Evolutionary conservation across 2,329 filamentous ascomycete species (phyloP), one percentile per base, ranked within the genome.

Genomic region (Anthostomella pinea): DNA sequence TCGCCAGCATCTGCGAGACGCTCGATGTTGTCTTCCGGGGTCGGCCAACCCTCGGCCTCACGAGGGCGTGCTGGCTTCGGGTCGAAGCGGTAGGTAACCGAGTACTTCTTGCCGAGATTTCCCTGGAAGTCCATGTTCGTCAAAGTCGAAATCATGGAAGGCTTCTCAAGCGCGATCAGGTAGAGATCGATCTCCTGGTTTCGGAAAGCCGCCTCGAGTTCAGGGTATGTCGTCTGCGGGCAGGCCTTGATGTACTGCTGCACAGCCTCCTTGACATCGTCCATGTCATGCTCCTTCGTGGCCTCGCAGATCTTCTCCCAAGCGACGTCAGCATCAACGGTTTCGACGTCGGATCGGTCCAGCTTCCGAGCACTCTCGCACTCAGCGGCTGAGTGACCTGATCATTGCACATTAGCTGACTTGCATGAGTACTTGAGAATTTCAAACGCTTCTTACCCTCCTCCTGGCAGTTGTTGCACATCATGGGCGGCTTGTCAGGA

Each of bases 101-200:
- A 73, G 49, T 74, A 86, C 55, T 79, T 80, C 59, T 79, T 80
- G 39, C 73, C 73, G 14, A 83, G 65, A 43, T 83, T 77, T 5
- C 83, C 83, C 52, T 87, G 81, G 2, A 86, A 65, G 46, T 87
- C 81, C 77, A 87, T 83, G 60, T 84, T 82, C 42, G 79, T 85
- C 48, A 81, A 73, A 5, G 79, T 77, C 1, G 63, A 54, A 1
- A 69, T 56, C 19, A 84, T 59, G 5, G 70, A 57, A 21, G 73
- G 63, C 46, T 76, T 73, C 65, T 85, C 75, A 5, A 76, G 59
- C 5, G 77, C 78, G 46, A 87, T 82, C 35, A 87, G 63, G 62
- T 72, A 82, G 10, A 84, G 62, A 3, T 62, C 61, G 40, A 84
- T 68, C 0, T 65, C 56, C 26, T 76, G 65, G 2, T 60, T 49